These are phyloP conservation scores for Pleurotus platypus DNA, from an alignment of 768 basidiomycete species.

Conservation along the genomic window DNA sequence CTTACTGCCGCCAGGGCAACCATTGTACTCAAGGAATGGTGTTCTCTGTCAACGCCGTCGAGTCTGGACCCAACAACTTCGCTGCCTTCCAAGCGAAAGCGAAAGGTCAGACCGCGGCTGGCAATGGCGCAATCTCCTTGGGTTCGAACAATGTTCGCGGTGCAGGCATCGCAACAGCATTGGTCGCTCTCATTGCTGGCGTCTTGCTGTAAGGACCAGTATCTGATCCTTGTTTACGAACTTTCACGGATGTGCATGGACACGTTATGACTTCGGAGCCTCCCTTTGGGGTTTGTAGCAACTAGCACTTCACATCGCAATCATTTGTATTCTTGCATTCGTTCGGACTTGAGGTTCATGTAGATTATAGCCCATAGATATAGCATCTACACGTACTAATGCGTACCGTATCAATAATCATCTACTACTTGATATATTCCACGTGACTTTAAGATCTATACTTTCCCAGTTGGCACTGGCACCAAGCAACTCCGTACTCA, in stretches of 20 bases:
- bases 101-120: conserved; percentile 38
- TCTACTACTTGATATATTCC: too few relatives aligned
- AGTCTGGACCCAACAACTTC: conserved; percentile 47
- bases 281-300: conserved; percentile 1
- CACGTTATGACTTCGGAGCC: neutral
- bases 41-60: conserved; percentile 52
- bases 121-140: neutral
- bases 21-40: conserved; percentile 63
- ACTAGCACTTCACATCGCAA: neutral
- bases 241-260: neutral
- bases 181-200: neutral
- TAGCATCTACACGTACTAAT: too few relatives aligned
- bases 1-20: conserved; percentile 43
- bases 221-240: neutral
- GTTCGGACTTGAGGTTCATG: neutral
- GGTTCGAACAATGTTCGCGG: conserved; percentile 1
- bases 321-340: conserved; percentile 6
- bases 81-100: conserved; percentile 48
- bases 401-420: too few relatives aligned
- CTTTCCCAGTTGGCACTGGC: too few relatives aligned
- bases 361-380: too few relatives aligned
- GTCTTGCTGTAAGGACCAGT: neutral
- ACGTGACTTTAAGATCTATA: too few relatives aligned
- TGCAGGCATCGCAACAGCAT: conserved; percentile 5
- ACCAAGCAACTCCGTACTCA: neutral